phyloP scores from a whole-genome alignment of 1,284 basidiomycete species.

The Sutorius eximius region DNA sequence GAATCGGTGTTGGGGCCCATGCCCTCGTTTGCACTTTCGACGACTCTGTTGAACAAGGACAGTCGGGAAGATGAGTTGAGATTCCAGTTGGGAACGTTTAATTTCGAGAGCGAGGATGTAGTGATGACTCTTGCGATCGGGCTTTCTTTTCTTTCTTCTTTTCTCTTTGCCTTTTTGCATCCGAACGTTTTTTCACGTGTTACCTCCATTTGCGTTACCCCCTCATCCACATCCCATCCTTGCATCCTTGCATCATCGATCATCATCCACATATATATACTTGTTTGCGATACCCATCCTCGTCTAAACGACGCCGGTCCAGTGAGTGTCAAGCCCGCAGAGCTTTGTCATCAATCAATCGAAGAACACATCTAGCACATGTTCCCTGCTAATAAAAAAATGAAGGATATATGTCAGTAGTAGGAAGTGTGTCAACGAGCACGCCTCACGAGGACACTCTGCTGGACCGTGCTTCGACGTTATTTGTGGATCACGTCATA shows the following conservation, averaged over 20 bases:
- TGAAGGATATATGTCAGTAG: no score
- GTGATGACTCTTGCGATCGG: neutral
- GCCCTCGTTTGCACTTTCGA: conserved; percentile 33
- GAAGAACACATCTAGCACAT: no score
- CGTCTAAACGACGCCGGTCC: no score
- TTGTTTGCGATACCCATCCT: conserved; percentile 15
- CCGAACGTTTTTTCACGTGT: conserved; percentile 1
- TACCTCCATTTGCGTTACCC: conserved; percentile 14
- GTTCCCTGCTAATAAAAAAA: no score
- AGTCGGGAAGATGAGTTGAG: conserved; percentile 5
- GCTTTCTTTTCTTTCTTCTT: neutral
- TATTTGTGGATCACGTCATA: no score
- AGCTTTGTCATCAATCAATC: no score
- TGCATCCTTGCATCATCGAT: neutral
- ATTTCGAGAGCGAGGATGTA: conserved; percentile 24
- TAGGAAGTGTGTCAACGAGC: no score
- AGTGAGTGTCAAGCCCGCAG: no score
- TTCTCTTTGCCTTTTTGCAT: conserved; percentile 2
- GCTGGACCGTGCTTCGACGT: no score
- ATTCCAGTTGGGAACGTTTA: conserved; percentile 23
- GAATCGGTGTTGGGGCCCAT: conserved; percentile 36
- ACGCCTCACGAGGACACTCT: no score
- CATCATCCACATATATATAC: neutral
- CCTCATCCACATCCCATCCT: neutral
- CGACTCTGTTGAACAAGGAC: conserved; percentile 8